Base-by-base conservation (phyloP, 2,329 filamentous ascomycete species). In the Aspergillus sojae region DNA sequence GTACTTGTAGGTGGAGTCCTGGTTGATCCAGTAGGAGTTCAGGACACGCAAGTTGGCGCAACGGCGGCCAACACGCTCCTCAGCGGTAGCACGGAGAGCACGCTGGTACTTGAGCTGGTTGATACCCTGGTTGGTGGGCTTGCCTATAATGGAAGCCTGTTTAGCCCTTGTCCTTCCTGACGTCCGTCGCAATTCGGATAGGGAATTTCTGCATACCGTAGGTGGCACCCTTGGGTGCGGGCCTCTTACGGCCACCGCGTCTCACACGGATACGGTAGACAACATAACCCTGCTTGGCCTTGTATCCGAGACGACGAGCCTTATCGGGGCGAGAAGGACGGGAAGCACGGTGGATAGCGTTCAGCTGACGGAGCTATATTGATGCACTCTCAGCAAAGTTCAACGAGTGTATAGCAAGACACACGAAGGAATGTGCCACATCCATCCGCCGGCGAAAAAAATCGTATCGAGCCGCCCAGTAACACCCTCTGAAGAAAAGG, bases 81-180 rank as follows among this genome's bases (percentile, higher is more conserved):
- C 96, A 78, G 96, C 96, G 77, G 95, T 99, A 78, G 94, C 88
- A 84, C 91, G 91, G 82, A 98, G 94, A 74, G 95, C 98, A 83
- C 94, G 93, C 90, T 99, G 96, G 91, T 98, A 99, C 90, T 99
- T 99, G 83, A 99, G 93, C 89, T 99, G 95, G 91, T 99, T 99
- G 78, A 99, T 88, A 93, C 95, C 95, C 89, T 97, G 94, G 92
- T 98, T 99, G 90, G 95, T 99, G 82, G 95, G 95, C 89, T 99
- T 99, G 89, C 95, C 94, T 97, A 79, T 80, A 65, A 62, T 41
- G 46, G 28, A 48, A 57, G 34, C 57, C n/a, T 54, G 34, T 57
- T 72, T 69, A 74, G 72, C 60, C 55, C 62, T 58, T 58, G 32
- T 46, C 26, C 36, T 60, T 67, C 78, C 70, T 77, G 72, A 28